phyloP scores from a whole-genome alignment of 352 stramenopile genomes.

The Phytopythium cucurbitacearum region DNA sequence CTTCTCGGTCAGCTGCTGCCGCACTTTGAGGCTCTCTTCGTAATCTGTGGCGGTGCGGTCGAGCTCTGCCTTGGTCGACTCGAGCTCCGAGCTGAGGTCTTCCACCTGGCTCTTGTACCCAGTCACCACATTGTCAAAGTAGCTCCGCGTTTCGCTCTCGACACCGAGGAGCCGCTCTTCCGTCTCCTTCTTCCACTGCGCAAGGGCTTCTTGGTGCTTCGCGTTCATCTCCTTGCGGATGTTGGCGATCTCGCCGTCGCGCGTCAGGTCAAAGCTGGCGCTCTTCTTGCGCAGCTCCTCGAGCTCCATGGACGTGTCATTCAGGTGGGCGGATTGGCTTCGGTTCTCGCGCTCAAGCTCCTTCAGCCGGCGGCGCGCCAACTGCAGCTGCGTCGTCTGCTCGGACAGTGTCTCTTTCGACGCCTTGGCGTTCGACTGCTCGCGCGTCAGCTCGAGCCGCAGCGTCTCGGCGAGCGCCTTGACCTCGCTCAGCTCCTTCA shows the following conservation, averaged over 20 bases:
- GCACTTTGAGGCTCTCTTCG: conserved; percentile 69
- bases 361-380: conserved; percentile 58
- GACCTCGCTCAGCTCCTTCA: conserved; percentile 61
- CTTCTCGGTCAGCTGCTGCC: conserved; percentile 74
- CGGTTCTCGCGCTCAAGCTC: conserved; percentile 70
- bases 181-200: conserved; percentile 74
- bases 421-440: conserved; percentile 55
- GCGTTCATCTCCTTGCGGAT: conserved; percentile 73
- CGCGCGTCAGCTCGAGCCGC: conserved; percentile 42
- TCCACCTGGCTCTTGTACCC: conserved; percentile 60
- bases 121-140: conserved; percentile 56
- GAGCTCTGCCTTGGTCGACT: conserved; percentile 68
- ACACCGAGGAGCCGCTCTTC: conserved; percentile 67
- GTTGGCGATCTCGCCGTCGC: conserved; percentile 62
- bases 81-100: conserved; percentile 51
- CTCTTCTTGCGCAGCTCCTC: conserved; percentile 73
- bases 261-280: conserved; percentile 62
- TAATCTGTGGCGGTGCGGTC: conserved; percentile 79
- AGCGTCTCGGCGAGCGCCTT: conserved; percentile 53
- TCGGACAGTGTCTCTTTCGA: conserved; percentile 75
- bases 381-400: conserved; percentile 64
- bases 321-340: conserved; percentile 35
- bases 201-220: conserved; percentile 69
- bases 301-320: conserved; percentile 57
- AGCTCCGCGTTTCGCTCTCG: conserved; percentile 69